Percentiles rank a stretch among this genome's conserved stretches.
phyloP scores from a whole-genome alignment of 169 alveolate species.

The Toxoplasma gondii region DNA sequence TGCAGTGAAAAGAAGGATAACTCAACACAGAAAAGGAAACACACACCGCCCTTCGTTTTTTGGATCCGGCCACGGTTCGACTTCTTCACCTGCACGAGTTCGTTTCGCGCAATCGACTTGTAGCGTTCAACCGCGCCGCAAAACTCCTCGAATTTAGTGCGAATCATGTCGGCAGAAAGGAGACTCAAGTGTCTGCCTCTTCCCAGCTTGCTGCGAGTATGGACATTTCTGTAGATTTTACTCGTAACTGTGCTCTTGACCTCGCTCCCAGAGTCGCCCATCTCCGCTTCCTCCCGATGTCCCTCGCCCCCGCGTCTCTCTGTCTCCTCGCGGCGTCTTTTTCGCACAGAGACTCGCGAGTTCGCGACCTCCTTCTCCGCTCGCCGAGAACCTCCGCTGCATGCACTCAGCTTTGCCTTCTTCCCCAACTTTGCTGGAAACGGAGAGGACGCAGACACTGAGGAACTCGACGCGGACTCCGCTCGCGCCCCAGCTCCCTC shows the following conservation, averaged over 20 bases:
- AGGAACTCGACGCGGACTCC: too few relatives aligned
- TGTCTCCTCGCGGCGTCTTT: not conserved
- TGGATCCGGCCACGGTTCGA: not conserved
- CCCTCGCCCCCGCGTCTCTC: not conserved
- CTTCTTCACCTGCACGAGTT: not conserved
- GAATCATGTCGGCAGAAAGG: not conserved
- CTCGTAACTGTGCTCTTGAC: constrained; percentile 39
- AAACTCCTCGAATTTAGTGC: not conserved
- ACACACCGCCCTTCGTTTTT: too few relatives aligned
- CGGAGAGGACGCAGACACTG: too few relatives aligned
- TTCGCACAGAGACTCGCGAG: not conserved
- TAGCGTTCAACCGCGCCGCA: not conserved
- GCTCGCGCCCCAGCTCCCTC: too few relatives aligned
- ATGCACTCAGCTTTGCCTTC: too few relatives aligned
- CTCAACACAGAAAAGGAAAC: too few relatives aligned
- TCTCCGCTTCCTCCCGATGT: not conserved
- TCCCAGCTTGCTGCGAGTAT: constrained; percentile 10
- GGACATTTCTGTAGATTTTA: not conserved
- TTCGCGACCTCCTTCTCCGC: not conserved
- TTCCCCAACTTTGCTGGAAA: too few relatives aligned
- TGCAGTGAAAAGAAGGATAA: too few relatives aligned
- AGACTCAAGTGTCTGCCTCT: constrained; percentile 7
- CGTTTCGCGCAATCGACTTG: constrained; percentile 20
- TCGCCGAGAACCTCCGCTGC: not conserved
- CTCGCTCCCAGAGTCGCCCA: constrained; percentile 17